A percentile compares a stretch with the other conserved stretches of the same genome.
Evolutionary conservation across 129 eudicot species (phyloP).

Genomic region (Flaveria brownii): DNA sequence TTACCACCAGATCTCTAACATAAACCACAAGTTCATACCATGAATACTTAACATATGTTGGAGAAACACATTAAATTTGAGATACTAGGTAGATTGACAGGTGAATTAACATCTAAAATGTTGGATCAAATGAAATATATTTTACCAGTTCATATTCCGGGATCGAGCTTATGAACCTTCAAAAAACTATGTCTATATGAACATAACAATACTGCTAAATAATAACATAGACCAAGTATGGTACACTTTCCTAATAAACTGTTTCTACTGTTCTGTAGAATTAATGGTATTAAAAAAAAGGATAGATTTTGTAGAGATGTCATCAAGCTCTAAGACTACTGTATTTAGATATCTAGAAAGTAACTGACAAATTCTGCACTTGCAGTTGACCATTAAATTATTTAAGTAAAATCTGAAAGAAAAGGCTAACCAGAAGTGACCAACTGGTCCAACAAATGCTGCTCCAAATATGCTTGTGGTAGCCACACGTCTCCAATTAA

Average conservation of each 20-base stretch:
- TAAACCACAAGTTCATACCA: not conserved
- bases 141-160: not conserved
- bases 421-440: conserved; percentile 85
- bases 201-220: not conserved
- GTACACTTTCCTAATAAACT: not conserved
- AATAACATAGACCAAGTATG: not conserved
- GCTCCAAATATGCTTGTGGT: conserved; percentile 84
- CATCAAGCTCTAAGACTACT: not conserved
- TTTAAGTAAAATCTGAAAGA: conserved; percentile 7
- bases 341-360: not conserved
- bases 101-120: not conserved
- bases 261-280: not conserved
- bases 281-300: not conserved
- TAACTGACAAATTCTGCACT: not conserved
- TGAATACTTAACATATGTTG: not conserved
- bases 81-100: too few species aligned
- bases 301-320: conserved; percentile 10
- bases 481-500: conserved; percentile 96
- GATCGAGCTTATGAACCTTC: not conserved
- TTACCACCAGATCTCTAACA: not conserved
- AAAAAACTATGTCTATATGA: not conserved
- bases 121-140: not conserved
- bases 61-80: too few species aligned
- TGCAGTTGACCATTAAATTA: conserved; percentile 1
- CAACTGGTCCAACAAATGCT: conserved; percentile 96